Conservation (phyloP, 2,329 filamentous ascomycete genomes). For the Sporothrix phasma region DNA sequence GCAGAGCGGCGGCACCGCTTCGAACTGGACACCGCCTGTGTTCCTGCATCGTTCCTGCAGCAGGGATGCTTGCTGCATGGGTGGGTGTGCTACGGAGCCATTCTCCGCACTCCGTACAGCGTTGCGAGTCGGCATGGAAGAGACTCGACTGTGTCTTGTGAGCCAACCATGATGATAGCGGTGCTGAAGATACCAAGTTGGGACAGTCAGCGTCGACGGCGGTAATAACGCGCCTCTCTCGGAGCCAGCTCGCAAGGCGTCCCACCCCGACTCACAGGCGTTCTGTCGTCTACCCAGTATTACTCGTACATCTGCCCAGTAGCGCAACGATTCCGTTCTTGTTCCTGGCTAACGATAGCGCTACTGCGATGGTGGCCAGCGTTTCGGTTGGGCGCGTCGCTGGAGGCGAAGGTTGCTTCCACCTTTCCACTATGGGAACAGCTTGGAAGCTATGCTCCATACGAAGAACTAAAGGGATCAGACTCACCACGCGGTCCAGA, state of each 20-base stretch:
- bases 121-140: background rate
- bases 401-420: background rate
- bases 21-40: background rate
- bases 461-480: background rate
- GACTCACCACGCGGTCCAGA: background rate
- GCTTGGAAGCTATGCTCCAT: background rate
- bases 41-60: constrained; percentile 7
- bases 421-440: background rate
- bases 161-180: background rate
- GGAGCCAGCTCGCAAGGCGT: background rate
- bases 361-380: background rate
- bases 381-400: background rate
- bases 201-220: background rate
- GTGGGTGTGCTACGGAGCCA: background rate
- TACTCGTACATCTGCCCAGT: no score
- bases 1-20: background rate
- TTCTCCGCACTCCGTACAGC: constrained; percentile 1
- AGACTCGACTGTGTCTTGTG: background rate
- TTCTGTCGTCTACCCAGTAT: background rate
- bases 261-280: background rate
- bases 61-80: background rate
- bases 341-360: constrained; percentile 3
- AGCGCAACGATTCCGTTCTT: background rate
- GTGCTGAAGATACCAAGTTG: background rate
- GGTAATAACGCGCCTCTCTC: background rate